A percentile compares a stretch with the other conserved stretches of the same genome.
Evolutionary conservation across 108 stramenopile genomes (phyloP).

Genomic region (Cylindrotheca closterium): DNA sequence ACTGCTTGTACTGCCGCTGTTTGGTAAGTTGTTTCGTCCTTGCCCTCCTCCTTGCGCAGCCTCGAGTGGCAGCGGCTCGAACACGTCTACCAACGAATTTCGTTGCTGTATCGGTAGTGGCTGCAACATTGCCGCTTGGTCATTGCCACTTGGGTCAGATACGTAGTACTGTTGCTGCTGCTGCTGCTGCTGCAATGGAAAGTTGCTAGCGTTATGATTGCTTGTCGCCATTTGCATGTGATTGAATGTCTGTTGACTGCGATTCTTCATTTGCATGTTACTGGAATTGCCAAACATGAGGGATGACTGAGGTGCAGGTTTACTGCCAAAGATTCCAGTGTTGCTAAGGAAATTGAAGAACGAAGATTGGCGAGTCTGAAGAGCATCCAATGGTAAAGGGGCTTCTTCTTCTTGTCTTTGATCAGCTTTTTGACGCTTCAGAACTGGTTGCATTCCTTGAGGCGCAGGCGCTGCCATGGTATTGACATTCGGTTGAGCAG

Average conservation of each 20-base stretch:
- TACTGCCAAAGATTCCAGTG: constrained; percentile 13
- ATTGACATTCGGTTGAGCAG: neutral
- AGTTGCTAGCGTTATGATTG: no score
- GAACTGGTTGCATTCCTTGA: neutral
- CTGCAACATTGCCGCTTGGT: no score
- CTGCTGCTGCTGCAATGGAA: no score
- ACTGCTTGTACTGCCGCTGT: no score
- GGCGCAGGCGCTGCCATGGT: neutral
- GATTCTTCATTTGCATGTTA: no score
- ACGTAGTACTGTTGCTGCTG: no score
- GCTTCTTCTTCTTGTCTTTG: constrained; percentile 7
- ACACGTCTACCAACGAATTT: neutral
- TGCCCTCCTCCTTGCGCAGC: neutral
- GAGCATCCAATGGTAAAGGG: constrained; percentile 6
- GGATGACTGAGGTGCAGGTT: no score
- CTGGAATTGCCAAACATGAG: no score
- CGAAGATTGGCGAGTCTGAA: constrained; percentile 32
- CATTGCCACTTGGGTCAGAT: no score
- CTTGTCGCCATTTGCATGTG: no score
- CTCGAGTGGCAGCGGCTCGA: neutral
- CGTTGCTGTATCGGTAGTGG: neutral
- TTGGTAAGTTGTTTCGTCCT: neutral
- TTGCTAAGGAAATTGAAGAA: constrained; percentile 34
- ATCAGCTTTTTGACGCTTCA: neutral
- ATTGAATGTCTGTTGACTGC: no score